Evolutionary conservation across 2,329 filamentous ascomycete species (phyloP), one percentile per base, ranked within the genome.

Genomic region (Trichoderma hamatum): DNA sequence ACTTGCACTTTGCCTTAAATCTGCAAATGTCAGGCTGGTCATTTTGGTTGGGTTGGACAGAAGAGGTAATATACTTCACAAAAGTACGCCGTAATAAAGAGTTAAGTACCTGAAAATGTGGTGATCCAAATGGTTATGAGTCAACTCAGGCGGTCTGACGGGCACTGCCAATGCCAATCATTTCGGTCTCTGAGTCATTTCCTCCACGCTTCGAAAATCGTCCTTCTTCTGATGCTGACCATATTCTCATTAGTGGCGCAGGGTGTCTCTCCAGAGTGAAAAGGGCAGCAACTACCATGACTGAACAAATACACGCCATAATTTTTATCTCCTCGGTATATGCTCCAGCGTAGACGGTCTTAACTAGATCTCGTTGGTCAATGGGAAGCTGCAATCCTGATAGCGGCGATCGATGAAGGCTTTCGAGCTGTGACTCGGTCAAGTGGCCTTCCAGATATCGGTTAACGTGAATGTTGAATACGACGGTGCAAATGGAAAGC

Each of bases 401-500:
- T 0, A 82, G 77, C 0, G 82, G 83, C 30, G 81, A 84, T 28
- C 81, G 82, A 70, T 83, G 83, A 24, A 86, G 77, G 14, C 78
- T 76, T 10, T 77, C 75, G n/a, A 85, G 74, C 66, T 84, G 79
- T 13, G 74, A 70, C 3, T 75, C 65, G 13, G 78, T 79, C 67
- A 85, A 73, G 34, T 76, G 72, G 30, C 72, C 71, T 14, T 76
- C 73, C 13, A 86, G 76, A 43, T 80, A 75, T 32, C 72, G 71
- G 55, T 82, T 79, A 52, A 82, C 79, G 65, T 80, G 79, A 36
- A 76, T 72, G 73, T 87, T 87, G 76, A 88, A 85, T 13, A 90
- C 81, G 16, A 88, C 83, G n/a, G 85, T 88, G 71, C 87, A 88
- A 28, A 85, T 76, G 0, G 87, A 84, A 54, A 90, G 80, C 1